These are phyloP conservation scores for Syzygium grande DNA, from an alignment of 345 rosid species.

Conservation along the genomic window DNA sequence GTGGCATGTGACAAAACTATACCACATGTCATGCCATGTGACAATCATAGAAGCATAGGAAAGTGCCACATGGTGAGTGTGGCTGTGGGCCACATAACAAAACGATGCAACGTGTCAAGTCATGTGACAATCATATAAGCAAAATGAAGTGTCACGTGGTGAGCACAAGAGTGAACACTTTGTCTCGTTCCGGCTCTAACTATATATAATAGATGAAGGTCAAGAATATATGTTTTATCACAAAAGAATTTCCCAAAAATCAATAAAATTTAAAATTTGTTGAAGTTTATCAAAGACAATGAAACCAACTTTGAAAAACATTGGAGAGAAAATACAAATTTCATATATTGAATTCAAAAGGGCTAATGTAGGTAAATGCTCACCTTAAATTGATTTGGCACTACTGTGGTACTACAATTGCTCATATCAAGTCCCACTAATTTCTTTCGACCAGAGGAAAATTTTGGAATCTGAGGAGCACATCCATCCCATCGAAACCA, in stretches of 20 bases:
- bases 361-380: neutral
- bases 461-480: fast-evolving
- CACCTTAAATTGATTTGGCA: neutral
- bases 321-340: too few relatives aligned
- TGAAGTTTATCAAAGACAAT: too few relatives aligned
- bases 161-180: too few relatives aligned
- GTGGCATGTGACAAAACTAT: neutral
- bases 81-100: fast-evolving
- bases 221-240: neutral
- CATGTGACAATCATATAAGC: too few relatives aligned
- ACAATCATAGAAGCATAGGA: neutral
- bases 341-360: neutral
- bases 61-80: fast-evolving
- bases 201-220: neutral
- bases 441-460: neutral
- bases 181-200: too few relatives aligned
- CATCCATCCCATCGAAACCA: neutral
- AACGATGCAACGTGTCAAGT: neutral
- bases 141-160: neutral
- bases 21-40: neutral
- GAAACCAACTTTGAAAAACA: too few relatives aligned
- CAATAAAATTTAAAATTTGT: too few relatives aligned
- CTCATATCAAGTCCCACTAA: neutral
- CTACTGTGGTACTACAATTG: fast-evolving
- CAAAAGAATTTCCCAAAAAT: too few relatives aligned